Conservation (phyloP, 371 early-diverging fungal species). For the Mucor piriformis region DNA sequence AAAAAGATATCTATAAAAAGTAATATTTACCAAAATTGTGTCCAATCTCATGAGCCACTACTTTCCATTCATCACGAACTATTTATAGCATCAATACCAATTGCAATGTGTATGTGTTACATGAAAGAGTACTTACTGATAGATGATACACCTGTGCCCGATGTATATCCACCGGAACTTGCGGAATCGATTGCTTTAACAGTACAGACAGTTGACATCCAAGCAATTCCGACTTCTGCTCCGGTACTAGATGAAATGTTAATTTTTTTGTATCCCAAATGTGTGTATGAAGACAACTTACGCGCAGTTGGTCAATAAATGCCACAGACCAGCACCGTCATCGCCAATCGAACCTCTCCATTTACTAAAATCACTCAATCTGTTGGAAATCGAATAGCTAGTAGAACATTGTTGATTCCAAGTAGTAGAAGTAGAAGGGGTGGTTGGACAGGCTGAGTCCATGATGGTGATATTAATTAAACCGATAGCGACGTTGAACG, state of each 20-base stretch:
- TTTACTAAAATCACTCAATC: conserved; percentile 85
- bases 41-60: conserved; percentile 96
- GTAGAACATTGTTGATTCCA: conserved; percentile 87
- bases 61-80: conserved; percentile 91
- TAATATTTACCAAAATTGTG: conserved; percentile 75
- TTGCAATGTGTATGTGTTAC: neutral
- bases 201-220: conserved; percentile 82
- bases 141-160: conserved; percentile 91
- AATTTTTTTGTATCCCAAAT: neutral
- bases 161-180: conserved; percentile 51
- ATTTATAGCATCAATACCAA: neutral
- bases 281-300: conserved; percentile 28
- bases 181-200: conserved; percentile 12
- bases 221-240: conserved; percentile 91
- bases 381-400: conserved; percentile 70
- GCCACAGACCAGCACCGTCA: conserved; percentile 93
- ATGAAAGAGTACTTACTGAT: conserved; percentile 43
- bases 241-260: conserved; percentile 57
- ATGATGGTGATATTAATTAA: conserved; percentile 82
- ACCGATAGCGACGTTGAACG: conserved; percentile 90
- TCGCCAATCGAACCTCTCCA: conserved; percentile 78
- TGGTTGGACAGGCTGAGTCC: conserved; percentile 61
- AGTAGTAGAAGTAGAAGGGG: conserved; percentile 28
- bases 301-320: conserved; percentile 90
- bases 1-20: neutral